Evolutionary conservation across 176 grass and related monocot genomes (phyloP).

Genomic region (Oryza glumipatula): DNA sequence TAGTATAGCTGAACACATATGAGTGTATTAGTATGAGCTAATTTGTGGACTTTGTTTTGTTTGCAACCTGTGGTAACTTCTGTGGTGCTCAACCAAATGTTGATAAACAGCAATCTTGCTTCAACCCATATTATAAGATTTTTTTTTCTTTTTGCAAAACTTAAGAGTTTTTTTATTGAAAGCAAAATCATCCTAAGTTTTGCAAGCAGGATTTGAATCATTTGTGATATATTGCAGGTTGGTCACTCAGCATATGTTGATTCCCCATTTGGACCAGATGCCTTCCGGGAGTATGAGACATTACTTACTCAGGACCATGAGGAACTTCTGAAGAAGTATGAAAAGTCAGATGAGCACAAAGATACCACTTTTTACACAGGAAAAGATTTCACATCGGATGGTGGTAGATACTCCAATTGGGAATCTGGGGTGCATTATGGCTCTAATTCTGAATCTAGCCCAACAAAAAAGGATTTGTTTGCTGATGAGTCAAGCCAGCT

Average conservation of each 20-base stretch:
- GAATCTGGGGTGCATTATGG: conserved; percentile 51
- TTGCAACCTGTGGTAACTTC: conserved; percentile 13
- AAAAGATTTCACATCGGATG: conserved; percentile 46
- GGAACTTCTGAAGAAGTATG: conserved; percentile 72
- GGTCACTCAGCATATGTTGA: conserved; percentile 76
- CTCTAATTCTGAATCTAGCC: conserved; percentile 49
- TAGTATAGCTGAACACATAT: conserved; percentile 6
- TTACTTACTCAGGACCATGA: conserved; percentile 92
- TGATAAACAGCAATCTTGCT: conserved; percentile 26
- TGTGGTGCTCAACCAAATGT: background rate
- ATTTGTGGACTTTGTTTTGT: background rate
- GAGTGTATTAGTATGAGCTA: background rate
- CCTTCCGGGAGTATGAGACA: conserved; percentile 87
- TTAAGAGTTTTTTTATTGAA: no score
- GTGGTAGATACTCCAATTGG: conserved; percentile 42
- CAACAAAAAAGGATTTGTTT: conserved; percentile 43
- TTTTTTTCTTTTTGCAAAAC: no score
- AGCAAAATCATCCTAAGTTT: background rate
- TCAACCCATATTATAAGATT: conserved; percentile 7
- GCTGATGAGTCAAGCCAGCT: conserved; percentile 45
- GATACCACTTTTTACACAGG: conserved; percentile 15
- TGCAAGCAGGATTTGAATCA: conserved; percentile 16
- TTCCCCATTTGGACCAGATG: conserved; percentile 95
- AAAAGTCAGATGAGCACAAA: conserved; percentile 44
- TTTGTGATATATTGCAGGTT: conserved; percentile 57